Conservation (phyloP, 768 basidiomycete genomes). For the Coprinopsis cinerea region DNA sequence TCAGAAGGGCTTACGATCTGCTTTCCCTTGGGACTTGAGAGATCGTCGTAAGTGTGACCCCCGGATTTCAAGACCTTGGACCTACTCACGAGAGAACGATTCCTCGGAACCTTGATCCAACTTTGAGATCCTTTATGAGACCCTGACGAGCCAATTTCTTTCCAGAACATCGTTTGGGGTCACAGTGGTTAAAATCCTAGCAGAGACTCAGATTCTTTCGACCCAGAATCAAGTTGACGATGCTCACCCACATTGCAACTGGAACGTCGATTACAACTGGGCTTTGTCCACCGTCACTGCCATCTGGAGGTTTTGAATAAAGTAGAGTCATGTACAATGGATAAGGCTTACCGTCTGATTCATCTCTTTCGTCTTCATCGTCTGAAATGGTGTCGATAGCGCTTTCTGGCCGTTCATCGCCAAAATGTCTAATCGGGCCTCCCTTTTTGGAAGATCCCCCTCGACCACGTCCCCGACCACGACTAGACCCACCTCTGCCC, state of each 20-base stretch:
- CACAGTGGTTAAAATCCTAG: constrained; percentile 97
- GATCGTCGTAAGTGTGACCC: too few species aligned
- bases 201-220: too few species aligned
- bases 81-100: constrained; percentile 84
- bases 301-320: constrained; percentile 1
- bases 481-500: background rate
- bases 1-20: constrained; percentile 79
- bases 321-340: constrained; percentile 14
- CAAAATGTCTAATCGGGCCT: background rate
- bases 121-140: constrained; percentile 74
- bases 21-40: constrained; percentile 72
- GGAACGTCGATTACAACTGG: constrained; percentile 53
- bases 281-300: constrained; percentile 18
- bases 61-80: constrained; percentile 3
- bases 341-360: constrained; percentile 19
- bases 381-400: constrained; percentile 44
- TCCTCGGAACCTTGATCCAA: constrained; percentile 86
- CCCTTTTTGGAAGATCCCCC: background rate
- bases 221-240: background rate
- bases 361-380: constrained; percentile 30
- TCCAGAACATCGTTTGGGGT: constrained; percentile 75
- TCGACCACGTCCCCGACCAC: background rate
- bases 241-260: constrained; percentile 93
- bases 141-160: constrained; percentile 87
- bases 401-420: constrained; percentile 44